Evolutionary conservation across 2,329 filamentous ascomycete species (phyloP).

Genomic region (Pezicula carpinea): DNA sequence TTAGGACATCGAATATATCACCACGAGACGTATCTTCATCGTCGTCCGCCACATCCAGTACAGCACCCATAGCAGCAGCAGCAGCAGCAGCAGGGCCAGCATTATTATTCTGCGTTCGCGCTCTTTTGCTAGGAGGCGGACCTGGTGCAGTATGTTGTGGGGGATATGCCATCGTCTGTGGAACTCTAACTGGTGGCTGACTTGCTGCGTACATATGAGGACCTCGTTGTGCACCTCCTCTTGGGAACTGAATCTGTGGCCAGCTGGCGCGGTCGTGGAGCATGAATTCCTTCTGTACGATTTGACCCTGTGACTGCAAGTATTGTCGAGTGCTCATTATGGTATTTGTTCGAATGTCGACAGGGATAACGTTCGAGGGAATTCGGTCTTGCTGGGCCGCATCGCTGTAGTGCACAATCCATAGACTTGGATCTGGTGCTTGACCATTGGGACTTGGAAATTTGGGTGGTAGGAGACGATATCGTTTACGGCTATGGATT

Average conservation of each 20-base stretch:
- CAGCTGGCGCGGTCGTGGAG: constrained; percentile 84
- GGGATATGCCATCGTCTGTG: constrained; percentile 60
- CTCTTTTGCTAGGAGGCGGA: constrained; percentile 52
- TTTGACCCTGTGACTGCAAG: constrained; percentile 71
- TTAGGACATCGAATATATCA: constrained; percentile 85
- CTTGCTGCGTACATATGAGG: constrained; percentile 21
- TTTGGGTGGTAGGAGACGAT: constrained; percentile 73
- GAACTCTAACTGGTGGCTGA: constrained; percentile 22
- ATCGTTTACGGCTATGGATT: constrained; percentile 76
- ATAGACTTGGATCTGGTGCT: constrained; percentile 74
- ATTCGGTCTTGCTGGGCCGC: constrained; percentile 70
- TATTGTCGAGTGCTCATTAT: constrained; percentile 58
- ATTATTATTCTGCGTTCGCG: constrained; percentile 24
- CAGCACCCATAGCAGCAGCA: constrained; percentile 12
- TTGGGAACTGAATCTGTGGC: constrained; percentile 75
- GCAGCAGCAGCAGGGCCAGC: constrained; percentile 13
- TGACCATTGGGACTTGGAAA: constrained; percentile 64
- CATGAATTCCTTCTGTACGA: constrained; percentile 91
- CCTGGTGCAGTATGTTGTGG: constrained; percentile 38
- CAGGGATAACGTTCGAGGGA: constrained; percentile 61
- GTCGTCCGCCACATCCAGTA: constrained; percentile 57
- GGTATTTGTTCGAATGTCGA: constrained; percentile 55
- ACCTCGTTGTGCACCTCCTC: constrained; percentile 36
- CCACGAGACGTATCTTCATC: constrained; percentile 85
- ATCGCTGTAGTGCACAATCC: constrained; percentile 86